Evolutionary conservation across 2,329 filamentous ascomycete species (phyloP).

Genomic region (Aspergillus texensis): DNA sequence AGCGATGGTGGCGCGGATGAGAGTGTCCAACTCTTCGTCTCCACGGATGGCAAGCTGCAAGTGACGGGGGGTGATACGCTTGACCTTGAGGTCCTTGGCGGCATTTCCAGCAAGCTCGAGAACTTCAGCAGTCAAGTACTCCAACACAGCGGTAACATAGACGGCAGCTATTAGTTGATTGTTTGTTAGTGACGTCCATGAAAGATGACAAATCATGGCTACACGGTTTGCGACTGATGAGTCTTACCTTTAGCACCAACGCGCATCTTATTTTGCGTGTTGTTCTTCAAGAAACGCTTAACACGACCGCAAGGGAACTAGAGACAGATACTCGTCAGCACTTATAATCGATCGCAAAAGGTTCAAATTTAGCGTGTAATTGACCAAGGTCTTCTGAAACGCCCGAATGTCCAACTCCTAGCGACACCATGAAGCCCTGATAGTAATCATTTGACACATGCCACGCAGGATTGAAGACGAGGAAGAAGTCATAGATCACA

Average conservation of each 20-base stretch:
- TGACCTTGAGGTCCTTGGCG: constrained; percentile 99
- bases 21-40: constrained; percentile 95
- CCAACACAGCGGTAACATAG: constrained; percentile 96
- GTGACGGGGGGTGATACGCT: constrained; percentile 98
- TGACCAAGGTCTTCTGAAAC: background rate
- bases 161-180: constrained; percentile 68
- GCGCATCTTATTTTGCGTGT: constrained; percentile 99
- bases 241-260: constrained; percentile 81
- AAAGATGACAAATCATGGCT: background rate
- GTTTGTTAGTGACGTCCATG: constrained; percentile 16
- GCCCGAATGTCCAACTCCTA: background rate
- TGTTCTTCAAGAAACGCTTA: constrained; percentile 99
- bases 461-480: background rate
- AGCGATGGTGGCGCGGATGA: constrained; percentile 96
- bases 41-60: constrained; percentile 97
- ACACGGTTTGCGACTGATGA: background rate
- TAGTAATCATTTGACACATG: background rate
- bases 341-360: background rate
- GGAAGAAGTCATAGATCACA: background rate
- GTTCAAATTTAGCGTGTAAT: background rate
- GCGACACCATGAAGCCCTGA: background rate
- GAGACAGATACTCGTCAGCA: constrained; percentile 4
- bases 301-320: constrained; percentile 99
- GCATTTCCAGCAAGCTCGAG: constrained; percentile 97
- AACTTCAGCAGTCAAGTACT: constrained; percentile 98